These are phyloP conservation scores for Aphanomyces astaci DNA, from an alignment of 352 stramenopile genomes.

Conservation along the genomic window DNA sequence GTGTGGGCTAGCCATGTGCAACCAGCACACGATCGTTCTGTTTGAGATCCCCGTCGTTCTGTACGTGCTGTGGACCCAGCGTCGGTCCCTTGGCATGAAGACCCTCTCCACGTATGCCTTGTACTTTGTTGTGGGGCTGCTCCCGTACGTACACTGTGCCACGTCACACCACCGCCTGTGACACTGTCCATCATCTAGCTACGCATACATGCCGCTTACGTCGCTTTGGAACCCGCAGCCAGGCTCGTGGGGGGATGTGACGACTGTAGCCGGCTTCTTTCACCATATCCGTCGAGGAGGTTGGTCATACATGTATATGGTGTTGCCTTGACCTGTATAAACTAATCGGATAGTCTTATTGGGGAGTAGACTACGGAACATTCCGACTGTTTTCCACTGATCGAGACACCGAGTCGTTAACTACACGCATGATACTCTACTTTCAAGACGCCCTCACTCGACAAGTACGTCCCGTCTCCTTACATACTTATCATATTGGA, in stretches of 20 bases:
- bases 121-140: constrained; percentile 71
- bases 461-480: constrained; percentile 33
- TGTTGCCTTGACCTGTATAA: neutral
- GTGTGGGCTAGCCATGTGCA: constrained; percentile 89
- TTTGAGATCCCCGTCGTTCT: constrained; percentile 83
- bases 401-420: constrained; percentile 52
- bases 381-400: constrained; percentile 86
- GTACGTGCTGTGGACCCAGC: constrained; percentile 59
- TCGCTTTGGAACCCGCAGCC: constrained; percentile 55
- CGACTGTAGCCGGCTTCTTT: constrained; percentile 73
- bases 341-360: too few relatives aligned
- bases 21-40: constrained; percentile 94
- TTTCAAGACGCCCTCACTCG: constrained; percentile 47
- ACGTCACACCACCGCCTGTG: neutral
- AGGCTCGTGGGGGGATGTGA: constrained; percentile 91
- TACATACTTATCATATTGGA: constrained; percentile 5
- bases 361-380: constrained; percentile 87
- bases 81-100: constrained; percentile 27
- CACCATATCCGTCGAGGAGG: constrained; percentile 81
- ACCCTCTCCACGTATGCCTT: constrained; percentile 38
- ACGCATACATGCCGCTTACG: constrained; percentile 75
- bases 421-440: constrained; percentile 64
- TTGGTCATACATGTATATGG: neutral
- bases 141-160: constrained; percentile 70
- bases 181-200: constrained; percentile 23